Evolutionary conservation across 345 rosid species (phyloP).

Genomic region (Camelina hispida): DNA sequence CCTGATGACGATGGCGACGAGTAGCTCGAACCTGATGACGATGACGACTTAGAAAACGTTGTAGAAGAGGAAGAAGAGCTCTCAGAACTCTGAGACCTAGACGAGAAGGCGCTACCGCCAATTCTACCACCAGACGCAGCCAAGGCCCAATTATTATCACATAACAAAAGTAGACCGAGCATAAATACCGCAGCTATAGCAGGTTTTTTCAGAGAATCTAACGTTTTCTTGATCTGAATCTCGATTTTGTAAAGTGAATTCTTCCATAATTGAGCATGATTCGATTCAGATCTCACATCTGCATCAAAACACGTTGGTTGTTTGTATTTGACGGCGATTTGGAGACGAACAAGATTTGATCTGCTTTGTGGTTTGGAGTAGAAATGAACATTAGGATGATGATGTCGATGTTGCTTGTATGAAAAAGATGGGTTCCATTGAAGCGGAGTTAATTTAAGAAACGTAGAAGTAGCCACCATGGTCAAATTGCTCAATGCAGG

Average conservation of each 20-base stretch:
- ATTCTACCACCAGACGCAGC: conserved; percentile 89
- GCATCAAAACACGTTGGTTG: background rate
- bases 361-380: conserved; percentile 27
- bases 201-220: conserved; percentile 62
- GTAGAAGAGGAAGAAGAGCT: conserved; percentile 52
- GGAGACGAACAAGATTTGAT: conserved; percentile 27
- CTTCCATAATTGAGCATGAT: conserved; percentile 30
- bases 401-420: conserved; percentile 1
- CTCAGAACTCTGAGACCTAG: conserved; percentile 43
- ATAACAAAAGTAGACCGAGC: conserved; percentile 59
- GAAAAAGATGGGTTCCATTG: conserved; percentile 43
- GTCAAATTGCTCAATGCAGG: background rate
- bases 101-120: conserved; percentile 71
- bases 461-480: conserved; percentile 49
- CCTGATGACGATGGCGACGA: too few relatives aligned
- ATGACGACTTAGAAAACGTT: background rate
- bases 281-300: conserved; percentile 1
- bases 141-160: conserved; percentile 59
- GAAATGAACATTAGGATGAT: conserved; percentile 27
- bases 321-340: conserved; percentile 38
- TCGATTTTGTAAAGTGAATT: conserved; percentile 48
- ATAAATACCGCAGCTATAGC: conserved; percentile 57
- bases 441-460: conserved; percentile 51
- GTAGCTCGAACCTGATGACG: background rate
- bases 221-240: conserved; percentile 41